Conservation (phyloP, 208 protist genomes). For the Crithidia thermophila region DNA sequence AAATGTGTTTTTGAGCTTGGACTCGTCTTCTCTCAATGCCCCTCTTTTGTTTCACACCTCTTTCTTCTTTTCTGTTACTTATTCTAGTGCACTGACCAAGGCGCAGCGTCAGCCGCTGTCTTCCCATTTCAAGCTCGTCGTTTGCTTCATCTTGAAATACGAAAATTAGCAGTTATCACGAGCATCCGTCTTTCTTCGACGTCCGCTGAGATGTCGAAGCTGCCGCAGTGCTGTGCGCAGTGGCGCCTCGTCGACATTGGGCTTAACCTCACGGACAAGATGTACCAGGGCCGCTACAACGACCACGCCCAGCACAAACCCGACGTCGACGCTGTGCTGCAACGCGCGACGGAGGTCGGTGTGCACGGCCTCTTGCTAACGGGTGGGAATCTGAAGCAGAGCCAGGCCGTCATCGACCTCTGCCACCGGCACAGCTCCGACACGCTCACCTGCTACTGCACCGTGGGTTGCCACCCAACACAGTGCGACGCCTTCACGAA, state of each 20-base stretch:
- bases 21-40: no score
- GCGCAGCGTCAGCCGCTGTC: no score
- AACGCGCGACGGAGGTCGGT: constrained; percentile 48
- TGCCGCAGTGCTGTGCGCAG: constrained; percentile 16
- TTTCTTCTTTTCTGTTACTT: no score
- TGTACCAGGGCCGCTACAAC: constrained; percentile 83
- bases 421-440: constrained; percentile 50
- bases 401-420: constrained; percentile 57
- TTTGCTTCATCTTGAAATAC: no score
- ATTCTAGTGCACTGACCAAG: no score
- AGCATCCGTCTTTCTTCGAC: neutral
- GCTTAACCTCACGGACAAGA: constrained; percentile 83
- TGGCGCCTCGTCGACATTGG: constrained; percentile 85
- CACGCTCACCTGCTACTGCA: constrained; percentile 54
- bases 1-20: no score
- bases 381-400: constrained; percentile 61
- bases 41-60: no score
- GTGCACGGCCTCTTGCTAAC: constrained; percentile 82
- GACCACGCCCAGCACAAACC: constrained; percentile 45
- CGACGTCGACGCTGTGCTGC: constrained; percentile 71
- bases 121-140: no score
- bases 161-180: no score
- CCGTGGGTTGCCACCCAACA: constrained; percentile 92
- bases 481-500: constrained; percentile 75
- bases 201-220: neutral